phyloP scores from a whole-genome alignment of 495 filamentous ascomycete genomes.

The Paragyromitra xinjiangensis region DNA sequence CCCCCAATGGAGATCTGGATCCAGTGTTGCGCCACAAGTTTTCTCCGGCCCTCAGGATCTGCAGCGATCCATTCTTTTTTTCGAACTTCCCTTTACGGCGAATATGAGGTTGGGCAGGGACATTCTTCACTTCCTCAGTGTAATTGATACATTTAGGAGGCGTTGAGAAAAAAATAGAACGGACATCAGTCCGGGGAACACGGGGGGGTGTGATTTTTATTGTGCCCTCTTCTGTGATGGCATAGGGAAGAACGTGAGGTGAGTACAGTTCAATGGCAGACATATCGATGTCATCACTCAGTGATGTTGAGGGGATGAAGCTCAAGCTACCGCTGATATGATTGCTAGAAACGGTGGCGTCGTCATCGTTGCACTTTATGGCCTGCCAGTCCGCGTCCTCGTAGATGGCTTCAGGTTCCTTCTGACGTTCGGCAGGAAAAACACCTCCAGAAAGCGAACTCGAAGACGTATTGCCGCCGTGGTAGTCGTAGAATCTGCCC shows the following conservation, averaged over 20 bases:
- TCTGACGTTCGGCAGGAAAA: too few species aligned
- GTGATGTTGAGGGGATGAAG: too few species aligned
- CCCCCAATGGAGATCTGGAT: background rate
- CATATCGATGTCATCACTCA: background rate
- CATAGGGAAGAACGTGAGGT: constrained; percentile 4
- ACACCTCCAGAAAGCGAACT: background rate
- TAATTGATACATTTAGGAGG: background rate
- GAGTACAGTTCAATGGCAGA: background rate
- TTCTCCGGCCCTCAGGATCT: constrained; percentile 4
- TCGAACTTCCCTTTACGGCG: constrained; percentile 36
- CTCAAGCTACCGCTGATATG: too few species aligned
- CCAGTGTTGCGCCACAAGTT: background rate
- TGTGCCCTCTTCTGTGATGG: constrained; percentile 26
- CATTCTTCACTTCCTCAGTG: background rate
- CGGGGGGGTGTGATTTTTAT: constrained; percentile 12
- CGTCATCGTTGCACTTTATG: too few species aligned
- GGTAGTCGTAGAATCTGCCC: too few species aligned
- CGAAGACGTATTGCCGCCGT: background rate
- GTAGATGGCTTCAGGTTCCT: background rate
- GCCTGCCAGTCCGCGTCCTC: background rate
- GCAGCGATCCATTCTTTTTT: constrained; percentile 25
- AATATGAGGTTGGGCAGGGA: background rate
- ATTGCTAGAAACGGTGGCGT: too few species aligned
- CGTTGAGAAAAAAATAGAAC: background rate
- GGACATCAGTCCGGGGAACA: background rate